phyloP scores from a whole-genome alignment of 805 yeast species.

The Candida alai region DNA sequence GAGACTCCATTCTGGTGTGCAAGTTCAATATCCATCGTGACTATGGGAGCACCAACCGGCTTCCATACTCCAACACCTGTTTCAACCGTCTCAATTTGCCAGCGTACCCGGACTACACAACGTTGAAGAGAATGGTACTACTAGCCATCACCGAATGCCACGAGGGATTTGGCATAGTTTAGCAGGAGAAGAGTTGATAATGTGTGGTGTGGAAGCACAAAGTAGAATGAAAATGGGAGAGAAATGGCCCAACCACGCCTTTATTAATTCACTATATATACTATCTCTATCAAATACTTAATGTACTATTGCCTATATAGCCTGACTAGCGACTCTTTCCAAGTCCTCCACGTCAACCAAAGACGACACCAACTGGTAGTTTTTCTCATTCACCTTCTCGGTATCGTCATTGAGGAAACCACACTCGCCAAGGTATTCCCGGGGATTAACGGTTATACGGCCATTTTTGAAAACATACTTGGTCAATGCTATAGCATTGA shows the following conservation, averaged over 20 bases:
- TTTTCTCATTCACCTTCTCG: constrained; percentile 36
- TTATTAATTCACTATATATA: no score
- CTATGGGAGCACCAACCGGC: no score
- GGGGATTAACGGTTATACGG: constrained; percentile 69
- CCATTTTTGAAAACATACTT: constrained; percentile 73
- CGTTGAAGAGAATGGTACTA: no score
- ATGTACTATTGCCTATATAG: neutral
- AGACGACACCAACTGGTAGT: constrained; percentile 36
- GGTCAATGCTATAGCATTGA: constrained; percentile 62
- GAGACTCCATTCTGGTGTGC: constrained; percentile 95
- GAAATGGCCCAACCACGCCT: no score
- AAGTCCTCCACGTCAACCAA: constrained; percentile 31
- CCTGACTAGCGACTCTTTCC: constrained; percentile 16
- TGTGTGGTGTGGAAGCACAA: no score
- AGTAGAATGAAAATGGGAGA: no score
- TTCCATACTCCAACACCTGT: constrained; percentile 98
- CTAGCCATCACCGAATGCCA: no score
- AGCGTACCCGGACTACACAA: constrained; percentile 79
- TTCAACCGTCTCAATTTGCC: constrained; percentile 98
- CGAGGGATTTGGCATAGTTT: no score
- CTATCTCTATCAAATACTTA: no score
- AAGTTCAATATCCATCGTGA: no score
- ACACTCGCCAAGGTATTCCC: constrained; percentile 49
- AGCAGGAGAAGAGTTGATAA: no score
- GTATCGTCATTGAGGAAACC: constrained; percentile 55